phyloP scores from a whole-genome alignment of 2,329 filamentous ascomycete genomes.

The Aspergillus pseudonomiae region DNA sequence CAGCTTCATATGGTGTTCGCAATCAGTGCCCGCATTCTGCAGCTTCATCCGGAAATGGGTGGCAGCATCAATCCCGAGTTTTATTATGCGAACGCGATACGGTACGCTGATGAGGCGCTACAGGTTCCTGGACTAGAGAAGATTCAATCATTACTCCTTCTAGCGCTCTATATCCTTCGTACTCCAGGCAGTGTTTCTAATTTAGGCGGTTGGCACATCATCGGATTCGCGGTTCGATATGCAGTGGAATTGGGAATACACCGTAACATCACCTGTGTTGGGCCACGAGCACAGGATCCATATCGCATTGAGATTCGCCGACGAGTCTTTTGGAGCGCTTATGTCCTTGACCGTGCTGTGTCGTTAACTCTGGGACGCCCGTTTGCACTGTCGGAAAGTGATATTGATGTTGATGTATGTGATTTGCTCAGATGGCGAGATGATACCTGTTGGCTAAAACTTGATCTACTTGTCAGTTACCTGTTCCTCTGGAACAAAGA shows the following conservation, averaged over 20 bases:
- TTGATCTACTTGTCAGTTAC: not conserved
- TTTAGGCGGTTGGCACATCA: not conserved
- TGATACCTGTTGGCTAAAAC: not conserved
- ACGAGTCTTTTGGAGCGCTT: slow-evolving; percentile 1
- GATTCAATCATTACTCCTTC: not conserved
- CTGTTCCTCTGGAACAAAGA: not conserved
- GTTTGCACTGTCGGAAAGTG: not conserved
- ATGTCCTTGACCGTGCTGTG: not conserved
- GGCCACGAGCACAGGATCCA: not conserved
- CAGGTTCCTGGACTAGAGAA: not conserved
- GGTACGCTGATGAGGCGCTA: not conserved
- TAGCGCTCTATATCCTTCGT: not conserved
- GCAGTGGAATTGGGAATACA: not conserved
- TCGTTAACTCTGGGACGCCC: not conserved
- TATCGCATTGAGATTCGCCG: not conserved
- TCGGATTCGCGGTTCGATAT: not conserved
- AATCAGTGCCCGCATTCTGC: not conserved
- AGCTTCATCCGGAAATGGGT: not conserved
- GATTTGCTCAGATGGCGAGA: not conserved
- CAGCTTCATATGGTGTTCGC: not conserved
- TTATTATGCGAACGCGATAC: not conserved
- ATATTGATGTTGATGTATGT: not conserved
- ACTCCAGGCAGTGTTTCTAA: not conserved
- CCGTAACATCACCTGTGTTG: not conserved
- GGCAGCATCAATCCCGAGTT: not conserved